Percentiles rank a stretch among this genome's conserved stretches.
Conservation (phyloP, 1,284 basidiomycete genomes). For the Fomitopsis pinicola region DNA sequence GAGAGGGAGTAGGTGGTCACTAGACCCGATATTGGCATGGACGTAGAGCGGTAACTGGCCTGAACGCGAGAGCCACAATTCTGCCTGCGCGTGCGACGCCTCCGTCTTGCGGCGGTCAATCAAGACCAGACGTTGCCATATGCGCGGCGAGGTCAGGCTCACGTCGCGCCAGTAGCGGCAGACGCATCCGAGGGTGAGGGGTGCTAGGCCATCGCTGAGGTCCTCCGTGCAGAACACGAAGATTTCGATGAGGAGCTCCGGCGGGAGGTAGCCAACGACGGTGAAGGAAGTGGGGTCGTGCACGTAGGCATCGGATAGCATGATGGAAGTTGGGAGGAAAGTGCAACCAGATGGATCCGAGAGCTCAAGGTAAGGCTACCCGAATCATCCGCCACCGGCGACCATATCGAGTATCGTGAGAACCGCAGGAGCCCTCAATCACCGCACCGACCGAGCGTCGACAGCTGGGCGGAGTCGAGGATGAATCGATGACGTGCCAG, state of each 20-base stretch:
- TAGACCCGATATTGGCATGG: slow-evolving; percentile 42
- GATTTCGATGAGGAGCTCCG: slow-evolving; percentile 61
- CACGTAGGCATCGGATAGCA: neutral
- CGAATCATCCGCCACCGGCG: neutral
- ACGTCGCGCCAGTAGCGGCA: slow-evolving; percentile 42
- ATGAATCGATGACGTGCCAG: neutral
- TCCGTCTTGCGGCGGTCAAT: slow-evolving; percentile 35
- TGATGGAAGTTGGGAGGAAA: neutral
- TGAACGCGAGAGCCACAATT: slow-evolving; percentile 51
- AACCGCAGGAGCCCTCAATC: neutral
- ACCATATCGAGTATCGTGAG: neutral
- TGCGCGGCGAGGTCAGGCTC: slow-evolving; percentile 42
- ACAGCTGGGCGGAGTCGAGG: too few relatives aligned
- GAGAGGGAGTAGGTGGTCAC: slow-evolving; percentile 54
- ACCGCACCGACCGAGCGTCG: neutral
- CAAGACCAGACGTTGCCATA: slow-evolving; percentile 58
- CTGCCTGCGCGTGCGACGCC: slow-evolving; percentile 41
- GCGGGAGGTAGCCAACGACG: slow-evolving; percentile 39
- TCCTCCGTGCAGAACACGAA: slow-evolving; percentile 41
- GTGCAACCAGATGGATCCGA: neutral
- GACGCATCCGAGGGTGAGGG: slow-evolving; percentile 45
- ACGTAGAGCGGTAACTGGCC: slow-evolving; percentile 50
- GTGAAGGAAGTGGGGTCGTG: neutral
- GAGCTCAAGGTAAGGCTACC: neutral
- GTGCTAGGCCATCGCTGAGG: slow-evolving; percentile 36